phyloP scores from a whole-genome alignment of 768 basidiomycete genomes.

The Mycena vitilis region DNA sequence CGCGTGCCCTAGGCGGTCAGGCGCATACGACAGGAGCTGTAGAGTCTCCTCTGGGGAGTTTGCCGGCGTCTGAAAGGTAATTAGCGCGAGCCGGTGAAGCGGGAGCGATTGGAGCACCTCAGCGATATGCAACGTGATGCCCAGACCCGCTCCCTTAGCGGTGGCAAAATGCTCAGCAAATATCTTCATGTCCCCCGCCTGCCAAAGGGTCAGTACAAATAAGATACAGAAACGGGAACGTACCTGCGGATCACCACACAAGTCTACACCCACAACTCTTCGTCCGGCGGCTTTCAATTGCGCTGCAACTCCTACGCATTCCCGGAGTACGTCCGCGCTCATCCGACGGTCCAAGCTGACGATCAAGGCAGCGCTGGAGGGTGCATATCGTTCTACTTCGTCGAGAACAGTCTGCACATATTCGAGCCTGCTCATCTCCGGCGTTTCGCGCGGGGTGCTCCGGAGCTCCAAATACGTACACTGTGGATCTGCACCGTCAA shows the following conservation, averaged over 20 bases:
- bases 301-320: constrained; percentile 69
- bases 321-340: constrained; percentile 58
- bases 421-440: constrained; percentile 64
- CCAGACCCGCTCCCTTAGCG: constrained; percentile 70
- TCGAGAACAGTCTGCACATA: constrained; percentile 77
- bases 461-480: constrained; percentile 86
- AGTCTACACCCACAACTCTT: constrained; percentile 80
- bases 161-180: constrained; percentile 64
- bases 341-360: constrained; percentile 84
- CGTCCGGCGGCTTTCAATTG: constrained; percentile 66
- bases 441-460: constrained; percentile 74
- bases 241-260: constrained; percentile 80
- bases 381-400: constrained; percentile 68
- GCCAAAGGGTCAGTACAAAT: not conserved
- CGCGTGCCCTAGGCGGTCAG: constrained; percentile 82
- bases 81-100: not conserved
- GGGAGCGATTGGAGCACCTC: constrained; percentile 59
- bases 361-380: constrained; percentile 67
- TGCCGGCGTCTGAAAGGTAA: constrained; percentile 53
- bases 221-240: not conserved
- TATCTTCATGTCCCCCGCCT: constrained; percentile 65
- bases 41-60: constrained; percentile 70
- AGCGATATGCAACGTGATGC: constrained; percentile 85
- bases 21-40: constrained; percentile 70
- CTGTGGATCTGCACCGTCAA: constrained; percentile 61